Evolutionary conservation across 2,329 filamentous ascomycete genomes (phyloP).

Genomic region (Penicillium polonicum): DNA sequence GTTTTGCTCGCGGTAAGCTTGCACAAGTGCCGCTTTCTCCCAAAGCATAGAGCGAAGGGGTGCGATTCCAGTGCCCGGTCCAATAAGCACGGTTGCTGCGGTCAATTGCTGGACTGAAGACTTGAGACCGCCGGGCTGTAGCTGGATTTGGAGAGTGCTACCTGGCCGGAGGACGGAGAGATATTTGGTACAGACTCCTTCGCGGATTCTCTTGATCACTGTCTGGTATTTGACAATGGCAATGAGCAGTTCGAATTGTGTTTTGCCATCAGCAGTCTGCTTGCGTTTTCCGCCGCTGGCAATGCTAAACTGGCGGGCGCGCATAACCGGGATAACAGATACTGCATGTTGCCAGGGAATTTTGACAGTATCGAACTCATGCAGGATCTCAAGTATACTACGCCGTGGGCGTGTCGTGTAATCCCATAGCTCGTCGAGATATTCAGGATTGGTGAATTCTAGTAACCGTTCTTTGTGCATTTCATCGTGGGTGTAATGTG

Average conservation of each 20-base stretch:
- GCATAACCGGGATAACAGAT: conserved; percentile 74
- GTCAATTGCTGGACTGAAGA: conserved; percentile 48
- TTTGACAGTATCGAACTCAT: conserved; percentile 82
- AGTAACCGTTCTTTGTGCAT: conserved; percentile 77
- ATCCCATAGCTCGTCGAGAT: conserved; percentile 89
- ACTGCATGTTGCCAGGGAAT: conserved; percentile 73
- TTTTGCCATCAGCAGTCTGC: conserved; percentile 36
- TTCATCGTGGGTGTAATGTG: conserved; percentile 68
- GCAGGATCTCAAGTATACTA: conserved; percentile 86
- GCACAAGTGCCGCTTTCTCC: conserved; percentile 57
- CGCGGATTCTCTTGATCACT: conserved; percentile 75
- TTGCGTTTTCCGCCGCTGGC: conserved; percentile 66
- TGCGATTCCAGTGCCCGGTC: conserved; percentile 82
- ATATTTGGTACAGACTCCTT: conserved; percentile 89
- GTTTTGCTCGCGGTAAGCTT: conserved; percentile 32
- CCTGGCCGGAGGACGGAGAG: conserved; percentile 63
- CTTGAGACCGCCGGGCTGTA: conserved; percentile 55
- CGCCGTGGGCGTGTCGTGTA: conserved; percentile 89
- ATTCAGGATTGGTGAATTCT: conserved; percentile 77
- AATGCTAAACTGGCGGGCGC: conserved; percentile 92
- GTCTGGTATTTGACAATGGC: conserved; percentile 92
- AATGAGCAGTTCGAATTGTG: conserved; percentile 69
- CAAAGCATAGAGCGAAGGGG: conserved; percentile 79
- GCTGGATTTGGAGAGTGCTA: conserved; percentile 59
- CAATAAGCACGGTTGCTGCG: conserved; percentile 71